Base-by-base conservation (phyloP, 2,329 filamentous ascomycete species). In the Penicillium sclerotigenum region DNA sequence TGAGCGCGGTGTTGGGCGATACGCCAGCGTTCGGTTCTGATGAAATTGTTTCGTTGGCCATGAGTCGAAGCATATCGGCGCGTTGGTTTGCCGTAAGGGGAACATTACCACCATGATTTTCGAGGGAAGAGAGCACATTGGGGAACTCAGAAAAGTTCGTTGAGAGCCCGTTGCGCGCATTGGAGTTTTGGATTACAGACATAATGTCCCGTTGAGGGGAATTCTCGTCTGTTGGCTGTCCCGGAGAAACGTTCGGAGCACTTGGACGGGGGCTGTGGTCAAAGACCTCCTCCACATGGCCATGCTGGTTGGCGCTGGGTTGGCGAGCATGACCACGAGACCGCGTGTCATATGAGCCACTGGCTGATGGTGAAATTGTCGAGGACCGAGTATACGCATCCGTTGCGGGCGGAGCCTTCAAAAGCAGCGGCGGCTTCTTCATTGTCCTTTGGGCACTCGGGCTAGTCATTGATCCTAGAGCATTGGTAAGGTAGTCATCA, bases 1-100 rank as follows among this genome's bases (percentile, higher is more conserved):
- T 77, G 11, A 86, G 74, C 3, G 83, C 83, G 60, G 84, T 86
- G 68, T 85, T 84, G 3, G 71, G 69, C 7, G 71, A 63, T 13
- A 70, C 64, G 0, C 71, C 63, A 26, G 70, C 65, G 16, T 73
- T 72, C 16, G 73, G 69, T 24, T 79, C 74, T 5, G 70, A 69
- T 1, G 74, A 67, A 52, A 73, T 79, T 57, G 74, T 78, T 56
- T 79, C 76, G 59, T 74, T 74, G 51, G 76, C 75, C 66, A 79
- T 79, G 52, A 78, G 70, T 37, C 76, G 75, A 40, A 79, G 72
- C 72, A 79, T 76, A 56, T 78, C 76, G 20, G 75, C 77, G n/a
- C 77, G 75, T 56, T 79, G 76, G 29, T 75, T 73, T 10, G 73
- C 65, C n/a, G 73, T 77, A 13, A 79, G 70, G 20, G 75, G 75